Percentiles rank a stretch among this genome's conserved stretches.
These are phyloP conservation scores for Pisolithus albus DNA, from an alignment of 768 basidiomycete species.

Conservation along the genomic window DNA sequence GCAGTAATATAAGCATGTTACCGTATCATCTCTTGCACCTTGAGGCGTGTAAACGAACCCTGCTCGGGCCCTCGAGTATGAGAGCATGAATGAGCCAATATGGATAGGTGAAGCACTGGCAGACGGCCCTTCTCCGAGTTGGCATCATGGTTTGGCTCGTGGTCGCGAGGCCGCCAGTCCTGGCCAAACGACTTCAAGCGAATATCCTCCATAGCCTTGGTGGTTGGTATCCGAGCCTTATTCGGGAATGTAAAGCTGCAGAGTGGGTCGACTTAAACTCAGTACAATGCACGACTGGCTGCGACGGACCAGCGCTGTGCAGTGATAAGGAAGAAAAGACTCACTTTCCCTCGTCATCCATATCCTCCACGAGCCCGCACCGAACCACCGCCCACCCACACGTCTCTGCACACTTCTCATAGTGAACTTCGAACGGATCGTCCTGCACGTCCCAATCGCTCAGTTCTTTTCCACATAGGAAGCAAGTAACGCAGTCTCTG, in stretches of 20 bases:
- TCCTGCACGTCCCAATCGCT: constrained; percentile 82
- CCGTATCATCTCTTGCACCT: constrained; percentile 64
- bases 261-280: constrained; percentile 1
- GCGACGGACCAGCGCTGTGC: not conserved
- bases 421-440: constrained; percentile 83
- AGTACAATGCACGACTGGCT: not conserved
- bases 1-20: constrained; percentile 80
- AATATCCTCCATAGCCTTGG: constrained; percentile 65
- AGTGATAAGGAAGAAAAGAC: constrained; percentile 10
- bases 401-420: constrained; percentile 49
- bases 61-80: constrained; percentile 72
- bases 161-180: constrained; percentile 78
- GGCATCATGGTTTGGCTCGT: constrained; percentile 54
- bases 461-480: constrained; percentile 74
- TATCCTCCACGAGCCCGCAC: constrained; percentile 58
- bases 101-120: not conserved
- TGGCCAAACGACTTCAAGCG: constrained; percentile 60
- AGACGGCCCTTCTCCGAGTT: constrained; percentile 57
- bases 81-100: constrained; percentile 5
- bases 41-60: constrained; percentile 82
- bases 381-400: constrained; percentile 81
- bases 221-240: constrained; percentile 55
- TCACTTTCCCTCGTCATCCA: constrained; percentile 52
- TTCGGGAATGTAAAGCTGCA: constrained; percentile 54
- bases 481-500: constrained; percentile 76